Evolutionary conservation across 2,329 filamentous ascomycete genomes (phyloP), one percentile per base, ranked within the genome.

Genomic region (Cladosporium sp.): DNA sequence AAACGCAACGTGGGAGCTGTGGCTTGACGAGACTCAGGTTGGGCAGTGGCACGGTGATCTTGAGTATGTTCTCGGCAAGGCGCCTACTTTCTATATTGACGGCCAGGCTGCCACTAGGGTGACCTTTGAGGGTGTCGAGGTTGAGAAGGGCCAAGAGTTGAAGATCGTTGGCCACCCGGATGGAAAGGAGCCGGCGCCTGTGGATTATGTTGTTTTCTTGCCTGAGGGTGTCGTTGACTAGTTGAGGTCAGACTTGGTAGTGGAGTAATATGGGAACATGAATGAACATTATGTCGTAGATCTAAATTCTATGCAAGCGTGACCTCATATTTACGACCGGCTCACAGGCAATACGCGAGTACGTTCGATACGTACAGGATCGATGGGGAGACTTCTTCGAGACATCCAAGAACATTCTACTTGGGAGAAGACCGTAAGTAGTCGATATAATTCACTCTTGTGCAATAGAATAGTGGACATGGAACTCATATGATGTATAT

Each of bases 131-230:
- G 76, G 74, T 0, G 78, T 89, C 0, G 71, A 79, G 18, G 76
- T 89, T 7, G 70, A 74, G 46, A 81, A 80, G 63, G 87, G 86
- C 0, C 83, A 86, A 68, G 71, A 74, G 63, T 68, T 90, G 62
- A 84, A 79, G 69, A 81, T 90, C 66, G 81, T 85, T 3, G 87
- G 88, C 0, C 78, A 70, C 32, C 83, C 88, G 0, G 79, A 89
- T 74, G 88, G 88, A 0, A 77, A 79, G 28, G 89, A 91, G 77
- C 82, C 82, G 13, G 89, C 89, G 60, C 87, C 89, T 5, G 63
- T 91, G 67, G 89, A 91, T 77, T 91, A 91, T 74, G 76, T 91
- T 49, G 83, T 83, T 4, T 76, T 91, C 58, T 72, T 91, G 65
- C 88, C 88, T 0, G 71, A 75, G 3, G 87, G 86, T 0, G 74